Evolutionary conservation across 163 green algal genomes (phyloP), one percentile per base, ranked within the genome.

Genomic region (Scenedesmus sp.): DNA sequence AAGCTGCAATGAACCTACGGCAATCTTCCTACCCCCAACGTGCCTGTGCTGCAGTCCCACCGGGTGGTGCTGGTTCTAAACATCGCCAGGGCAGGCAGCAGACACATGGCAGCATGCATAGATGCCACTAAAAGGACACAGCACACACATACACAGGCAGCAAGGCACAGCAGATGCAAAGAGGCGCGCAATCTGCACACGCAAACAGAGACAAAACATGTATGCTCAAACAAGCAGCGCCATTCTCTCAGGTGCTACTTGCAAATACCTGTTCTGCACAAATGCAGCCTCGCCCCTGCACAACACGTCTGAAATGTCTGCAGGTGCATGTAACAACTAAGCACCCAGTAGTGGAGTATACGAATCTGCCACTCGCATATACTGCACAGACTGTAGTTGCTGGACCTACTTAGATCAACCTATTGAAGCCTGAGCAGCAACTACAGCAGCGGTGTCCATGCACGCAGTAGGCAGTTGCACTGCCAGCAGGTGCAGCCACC

Each of bases 401-500:
- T 42, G 35, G 15, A 26, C 46, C 35, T n/a, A 85, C 42, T 40
- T 59, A 24, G 16, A 65, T 43, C 79, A 65, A 44, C 79, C n/a
- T 13, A 13, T 26, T 37, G 10, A 43, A 65, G 79, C 79, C 15
- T 42, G 0, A 65, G 40, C 37, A 85, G 35, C 78, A 59, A 46
- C 37, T 35, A 30, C 70, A 46, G 70, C 68, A 79, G 26, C 68
- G 40, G 68, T 24, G 40, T 79, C 22, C 68, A 79, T 43, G 68
- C 68, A 35, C 20, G 68, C 68, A 79, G 22, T 42, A 35, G 7
- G 68, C 81, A 86, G 76, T 56, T 40, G n/a, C 85, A 91, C 9
- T 22, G 51, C 68, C 13, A 18, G 18, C 26, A 79, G 20, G 4
- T 42, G 68, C 68, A 40, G 68, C 68, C 40, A 24, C n/a, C 68